Percentiles rank a stretch among this genome's conserved stretches.
These are phyloP conservation scores for Coffea humblotiana DNA, from an alignment of 305 asterid species.

Conservation along the genomic window DNA sequence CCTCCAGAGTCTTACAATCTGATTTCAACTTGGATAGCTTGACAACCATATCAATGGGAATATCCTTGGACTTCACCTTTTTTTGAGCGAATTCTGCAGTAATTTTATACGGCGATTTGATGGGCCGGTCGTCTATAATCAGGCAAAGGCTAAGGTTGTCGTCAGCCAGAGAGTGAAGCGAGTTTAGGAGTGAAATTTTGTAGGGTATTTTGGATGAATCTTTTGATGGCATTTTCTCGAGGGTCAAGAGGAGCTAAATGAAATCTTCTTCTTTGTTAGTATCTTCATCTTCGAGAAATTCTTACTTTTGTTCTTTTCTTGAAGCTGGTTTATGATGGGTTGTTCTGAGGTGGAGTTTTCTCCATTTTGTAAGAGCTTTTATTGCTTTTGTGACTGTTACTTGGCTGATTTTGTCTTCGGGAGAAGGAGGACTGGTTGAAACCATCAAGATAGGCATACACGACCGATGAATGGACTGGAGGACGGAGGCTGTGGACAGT, in stretches of 20 bases:
- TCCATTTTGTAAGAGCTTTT: slow-evolving; percentile 24
- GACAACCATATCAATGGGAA: slow-evolving; percentile 42
- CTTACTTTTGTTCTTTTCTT: background rate
- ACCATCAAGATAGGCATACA: background rate
- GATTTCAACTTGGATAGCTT: slow-evolving; percentile 68
- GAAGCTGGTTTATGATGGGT: background rate
- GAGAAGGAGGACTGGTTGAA: background rate
- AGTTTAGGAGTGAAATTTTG: slow-evolving; percentile 56
- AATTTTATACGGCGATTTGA: slow-evolving; percentile 33
- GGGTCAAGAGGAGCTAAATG: slow-evolving; percentile 61
- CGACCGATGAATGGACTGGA: background rate
- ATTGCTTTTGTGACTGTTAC: slow-evolving; percentile 8
- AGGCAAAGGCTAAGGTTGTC: slow-evolving; percentile 42
- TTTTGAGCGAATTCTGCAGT: slow-evolving; percentile 50
- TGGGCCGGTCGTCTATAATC: slow-evolving; percentile 66
- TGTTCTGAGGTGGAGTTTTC: slow-evolving; percentile 9
- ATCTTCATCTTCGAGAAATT: background rate
- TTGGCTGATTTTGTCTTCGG: background rate
- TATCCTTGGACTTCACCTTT: slow-evolving; percentile 34
- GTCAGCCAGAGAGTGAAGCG: slow-evolving; percentile 29
- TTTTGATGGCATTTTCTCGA: slow-evolving; percentile 54
- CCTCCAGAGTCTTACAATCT: slow-evolving; percentile 56
- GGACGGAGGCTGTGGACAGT: background rate
- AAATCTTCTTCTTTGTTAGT: slow-evolving; percentile 9
- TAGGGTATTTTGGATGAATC: slow-evolving; percentile 41